Evolutionary conservation across 495 filamentous ascomycete species (phyloP).

Genomic region (Lophium mytilinum): DNA sequence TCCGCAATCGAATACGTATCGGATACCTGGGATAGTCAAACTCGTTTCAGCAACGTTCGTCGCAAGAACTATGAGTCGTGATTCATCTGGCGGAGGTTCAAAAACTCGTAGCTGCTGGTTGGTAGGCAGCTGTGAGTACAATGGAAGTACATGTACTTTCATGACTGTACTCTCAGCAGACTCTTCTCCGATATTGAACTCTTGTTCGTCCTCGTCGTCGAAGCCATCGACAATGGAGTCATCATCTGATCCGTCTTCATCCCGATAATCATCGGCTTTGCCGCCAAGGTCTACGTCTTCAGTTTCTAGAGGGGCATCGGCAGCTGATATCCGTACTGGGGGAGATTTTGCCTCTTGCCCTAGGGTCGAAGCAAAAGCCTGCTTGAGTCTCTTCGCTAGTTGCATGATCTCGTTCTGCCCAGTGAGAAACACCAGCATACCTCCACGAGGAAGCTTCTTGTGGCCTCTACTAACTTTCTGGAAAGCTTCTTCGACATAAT

Average conservation of each 20-base stretch:
- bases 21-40: constrained; percentile 90
- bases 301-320: constrained; percentile 69
- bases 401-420: constrained; percentile 83
- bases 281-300: constrained; percentile 80
- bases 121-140: constrained; percentile 92
- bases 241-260: constrained; percentile 34
- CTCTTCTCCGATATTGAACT: constrained; percentile 49
- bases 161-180: constrained; percentile 38
- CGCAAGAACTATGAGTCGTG: constrained; percentile 80
- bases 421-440: constrained; percentile 92
- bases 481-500: constrained; percentile 85
- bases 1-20: constrained; percentile 94
- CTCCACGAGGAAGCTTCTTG: constrained; percentile 80
- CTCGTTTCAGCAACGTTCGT: constrained; percentile 97
- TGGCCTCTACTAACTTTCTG: constrained; percentile 84
- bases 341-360: constrained; percentile 45
- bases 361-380: constrained; percentile 56
- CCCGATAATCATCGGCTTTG: constrained; percentile 22
- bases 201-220: constrained; percentile 49
- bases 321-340: constrained; percentile 63
- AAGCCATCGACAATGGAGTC: constrained; percentile 36
- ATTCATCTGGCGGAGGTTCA: constrained; percentile 72
- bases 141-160: constrained; percentile 74
- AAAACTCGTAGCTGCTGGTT: constrained; percentile 93
- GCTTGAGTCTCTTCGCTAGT: constrained; percentile 67